phyloP scores from a whole-genome alignment of 225 moss, liverwort and hornwort genomes.

The Takakia lepidozioides region DNA sequence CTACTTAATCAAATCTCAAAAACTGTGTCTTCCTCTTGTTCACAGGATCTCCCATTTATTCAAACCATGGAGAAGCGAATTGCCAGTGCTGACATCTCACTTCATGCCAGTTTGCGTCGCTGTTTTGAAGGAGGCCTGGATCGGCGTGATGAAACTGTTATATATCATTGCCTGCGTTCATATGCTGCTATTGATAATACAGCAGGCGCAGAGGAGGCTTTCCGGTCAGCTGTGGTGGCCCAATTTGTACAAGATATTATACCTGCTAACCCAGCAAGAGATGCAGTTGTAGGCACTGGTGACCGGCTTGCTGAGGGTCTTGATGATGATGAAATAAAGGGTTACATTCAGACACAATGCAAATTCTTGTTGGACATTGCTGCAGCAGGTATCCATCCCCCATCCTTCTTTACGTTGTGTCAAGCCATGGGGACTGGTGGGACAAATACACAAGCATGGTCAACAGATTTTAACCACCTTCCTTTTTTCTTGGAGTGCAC shows the following conservation, averaged over 20 bases:
- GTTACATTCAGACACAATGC: slow-evolving; percentile 54
- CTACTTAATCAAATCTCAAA: too few species aligned
- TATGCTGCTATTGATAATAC: slow-evolving; percentile 87
- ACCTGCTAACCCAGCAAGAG: slow-evolving; percentile 31
- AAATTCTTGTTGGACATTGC: slow-evolving; percentile 79
- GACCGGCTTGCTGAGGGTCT: slow-evolving; percentile 53
- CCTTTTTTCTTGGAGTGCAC: too few species aligned
- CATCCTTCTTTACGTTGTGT: too few species aligned
- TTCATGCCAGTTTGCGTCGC: slow-evolving; percentile 65
- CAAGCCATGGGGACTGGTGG: too few species aligned
- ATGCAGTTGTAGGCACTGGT: slow-evolving; percentile 42
- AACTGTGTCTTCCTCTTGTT: too few species aligned
- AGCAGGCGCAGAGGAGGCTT: slow-evolving; percentile 76
- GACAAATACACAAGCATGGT: too few species aligned
- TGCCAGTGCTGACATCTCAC: slow-evolving; percentile 49
- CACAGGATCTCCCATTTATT: slow-evolving; percentile 76
- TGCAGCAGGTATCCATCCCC: slow-evolving; percentile 34
- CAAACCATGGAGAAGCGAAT: slow-evolving; percentile 80
- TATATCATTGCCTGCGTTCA: slow-evolving; percentile 81
- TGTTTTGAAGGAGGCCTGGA: slow-evolving; percentile 84
- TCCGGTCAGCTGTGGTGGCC: slow-evolving; percentile 73
- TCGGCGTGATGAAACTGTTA: slow-evolving; percentile 65
- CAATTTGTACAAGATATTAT: slow-evolving; percentile 64
- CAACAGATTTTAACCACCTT: too few species aligned
- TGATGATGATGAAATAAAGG: slow-evolving; percentile 55